These are phyloP conservation scores for Lithospermum erythrorhizon DNA, from an alignment of 257 asterid species.

Conservation along the genomic window DNA sequence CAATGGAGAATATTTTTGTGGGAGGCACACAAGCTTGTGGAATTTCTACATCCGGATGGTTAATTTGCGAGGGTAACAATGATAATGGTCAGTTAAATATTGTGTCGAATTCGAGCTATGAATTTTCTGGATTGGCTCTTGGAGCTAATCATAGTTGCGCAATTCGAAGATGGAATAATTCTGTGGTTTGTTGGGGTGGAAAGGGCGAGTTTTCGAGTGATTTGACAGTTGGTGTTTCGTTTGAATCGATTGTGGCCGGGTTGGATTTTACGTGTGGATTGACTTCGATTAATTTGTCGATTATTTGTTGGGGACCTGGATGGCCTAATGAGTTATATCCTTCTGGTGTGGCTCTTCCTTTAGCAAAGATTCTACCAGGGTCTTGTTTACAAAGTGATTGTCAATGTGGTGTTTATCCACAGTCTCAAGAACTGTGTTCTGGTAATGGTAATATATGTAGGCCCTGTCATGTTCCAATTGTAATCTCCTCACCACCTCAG, in stretches of 20 bases:
- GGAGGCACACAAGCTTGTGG: constrained; percentile 78
- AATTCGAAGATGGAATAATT: constrained; percentile 36
- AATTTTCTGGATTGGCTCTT: constrained; percentile 40
- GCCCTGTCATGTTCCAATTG: constrained; percentile 40
- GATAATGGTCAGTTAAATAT: constrained; percentile 40
- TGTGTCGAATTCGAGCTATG: constrained; percentile 27
- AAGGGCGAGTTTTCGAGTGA: constrained; percentile 21
- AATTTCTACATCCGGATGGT: constrained; percentile 29
- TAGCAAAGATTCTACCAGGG: constrained; percentile 50
- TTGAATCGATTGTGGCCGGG: constrained; percentile 68
- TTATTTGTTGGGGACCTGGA: constrained; percentile 81
- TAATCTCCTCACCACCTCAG: constrained; percentile 5
- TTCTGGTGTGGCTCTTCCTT: constrained; percentile 38
- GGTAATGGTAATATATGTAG: constrained; percentile 68
- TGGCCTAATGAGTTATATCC: constrained; percentile 32
- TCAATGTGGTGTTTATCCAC: constrained; percentile 55
- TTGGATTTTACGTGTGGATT: constrained; percentile 63
- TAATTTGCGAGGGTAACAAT: constrained; percentile 51
- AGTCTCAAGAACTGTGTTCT: constrained; percentile 45
- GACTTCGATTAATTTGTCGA: constrained; percentile 44
- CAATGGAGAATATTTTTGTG: constrained; percentile 41
- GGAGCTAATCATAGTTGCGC: constrained; percentile 65
- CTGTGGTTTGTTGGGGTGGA: constrained; percentile 82
- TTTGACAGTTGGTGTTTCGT: constrained; percentile 26
- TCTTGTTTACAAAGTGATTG: constrained; percentile 47